Conservation (phyloP, 2,329 filamentous ascomycete genomes). For the Clonostachys sp. region DNA sequence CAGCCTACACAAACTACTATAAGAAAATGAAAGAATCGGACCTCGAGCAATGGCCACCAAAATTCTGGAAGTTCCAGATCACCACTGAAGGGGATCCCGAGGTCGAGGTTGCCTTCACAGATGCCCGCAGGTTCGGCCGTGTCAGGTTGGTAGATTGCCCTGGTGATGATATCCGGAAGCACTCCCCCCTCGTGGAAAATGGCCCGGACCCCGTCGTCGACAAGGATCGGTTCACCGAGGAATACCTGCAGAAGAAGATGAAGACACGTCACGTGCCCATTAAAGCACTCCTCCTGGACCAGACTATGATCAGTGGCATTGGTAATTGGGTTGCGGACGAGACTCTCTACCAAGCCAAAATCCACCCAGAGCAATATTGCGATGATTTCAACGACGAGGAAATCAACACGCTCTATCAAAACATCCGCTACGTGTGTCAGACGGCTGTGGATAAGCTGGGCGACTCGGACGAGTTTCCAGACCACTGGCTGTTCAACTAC, state of each 20-base stretch:
- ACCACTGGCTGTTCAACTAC: slow-evolving; percentile 83
- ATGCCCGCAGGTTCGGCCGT: slow-evolving; percentile 73
- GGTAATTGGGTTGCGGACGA: slow-evolving; percentile 98
- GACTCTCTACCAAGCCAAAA: slow-evolving; percentile 79
- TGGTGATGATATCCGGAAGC: slow-evolving; percentile 68
- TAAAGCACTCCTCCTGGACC: slow-evolving; percentile 84
- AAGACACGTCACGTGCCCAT: slow-evolving; percentile 75
- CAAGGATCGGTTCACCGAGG: slow-evolving; percentile 68
- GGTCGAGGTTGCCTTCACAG: slow-evolving; percentile 73
- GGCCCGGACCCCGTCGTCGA: slow-evolving; percentile 91
- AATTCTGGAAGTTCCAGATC: slow-evolving; percentile 82
- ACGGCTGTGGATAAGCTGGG: slow-evolving; percentile 74
- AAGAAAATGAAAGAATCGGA: slow-evolving; percentile 61
- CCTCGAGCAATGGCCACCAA: slow-evolving; percentile 74
- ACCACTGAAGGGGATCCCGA: slow-evolving; percentile 51
- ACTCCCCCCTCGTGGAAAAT: slow-evolving; percentile 81
- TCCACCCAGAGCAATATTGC: slow-evolving; percentile 92
- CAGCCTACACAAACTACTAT: slow-evolving; percentile 78
- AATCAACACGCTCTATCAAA: slow-evolving; percentile 65
- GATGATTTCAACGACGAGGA: slow-evolving; percentile 73
- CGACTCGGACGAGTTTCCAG: slow-evolving; percentile 79
- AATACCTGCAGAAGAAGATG: slow-evolving; percentile 71
- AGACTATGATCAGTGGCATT: slow-evolving; percentile 83
- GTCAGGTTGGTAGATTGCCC: slow-evolving; percentile 79
- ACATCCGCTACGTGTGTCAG: slow-evolving; percentile 74